These are phyloP conservation scores for Aspergillus olivimuriae DNA, from an alignment of 495 filamentous ascomycete species.

Conservation along the genomic window DNA sequence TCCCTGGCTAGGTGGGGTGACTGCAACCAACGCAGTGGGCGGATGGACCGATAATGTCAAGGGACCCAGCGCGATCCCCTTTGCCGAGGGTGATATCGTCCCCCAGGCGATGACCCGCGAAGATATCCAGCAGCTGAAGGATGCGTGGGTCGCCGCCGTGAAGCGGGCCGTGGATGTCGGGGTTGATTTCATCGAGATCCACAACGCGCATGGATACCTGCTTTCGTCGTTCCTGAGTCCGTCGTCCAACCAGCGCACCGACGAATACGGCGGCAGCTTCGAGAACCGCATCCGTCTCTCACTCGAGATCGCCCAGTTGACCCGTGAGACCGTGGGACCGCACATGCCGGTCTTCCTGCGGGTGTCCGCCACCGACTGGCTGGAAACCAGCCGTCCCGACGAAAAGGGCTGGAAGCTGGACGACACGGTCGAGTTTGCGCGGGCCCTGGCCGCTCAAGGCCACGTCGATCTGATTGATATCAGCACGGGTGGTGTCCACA, in stretches of 20 bases:
- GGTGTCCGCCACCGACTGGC: constrained; percentile 54
- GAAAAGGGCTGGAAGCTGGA: constrained; percentile 51
- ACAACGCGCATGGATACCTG: constrained; percentile 59
- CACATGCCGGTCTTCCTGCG: constrained; percentile 62
- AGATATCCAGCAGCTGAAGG: constrained; percentile 54
- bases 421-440: constrained; percentile 49
- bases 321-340: constrained; percentile 47
- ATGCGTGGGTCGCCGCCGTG: constrained; percentile 46
- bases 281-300: constrained; percentile 53
- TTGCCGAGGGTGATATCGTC: constrained; percentile 39
- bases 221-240: constrained; percentile 58
- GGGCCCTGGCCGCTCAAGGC: constrained; percentile 44
- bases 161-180: constrained; percentile 52
- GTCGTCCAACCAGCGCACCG: constrained; percentile 51
- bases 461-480: constrained; percentile 59
- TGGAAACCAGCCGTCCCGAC: constrained; percentile 38
- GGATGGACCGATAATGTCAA: constrained; percentile 59
- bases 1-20: constrained; percentile 49
- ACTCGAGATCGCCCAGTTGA: constrained; percentile 50
- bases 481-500: constrained; percentile 52
- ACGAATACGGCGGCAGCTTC: constrained; percentile 57
- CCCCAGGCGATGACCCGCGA: constrained; percentile 47
- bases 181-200: constrained; percentile 52
- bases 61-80: constrained; percentile 47
- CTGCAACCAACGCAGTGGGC: constrained; percentile 46